Evolutionary conservation across 1,284 basidiomycete species (phyloP).

Genomic region (Papiliotrema flavescens): DNA sequence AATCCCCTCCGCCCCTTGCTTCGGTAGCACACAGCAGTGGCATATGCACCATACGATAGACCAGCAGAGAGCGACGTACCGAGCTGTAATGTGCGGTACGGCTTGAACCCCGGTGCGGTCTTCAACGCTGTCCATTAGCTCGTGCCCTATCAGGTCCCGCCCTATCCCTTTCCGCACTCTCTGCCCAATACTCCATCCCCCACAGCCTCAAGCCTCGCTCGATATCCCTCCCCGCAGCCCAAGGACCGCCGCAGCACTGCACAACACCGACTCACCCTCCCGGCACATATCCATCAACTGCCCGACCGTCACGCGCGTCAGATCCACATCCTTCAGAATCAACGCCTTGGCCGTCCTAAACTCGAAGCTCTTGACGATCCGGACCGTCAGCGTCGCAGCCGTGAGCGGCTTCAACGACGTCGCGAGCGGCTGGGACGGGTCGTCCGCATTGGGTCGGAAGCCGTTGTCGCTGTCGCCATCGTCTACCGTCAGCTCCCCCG

Average conservation of each 20-base stretch:
- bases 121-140: conserved; percentile 61
- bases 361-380: conserved; percentile 92
- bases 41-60: not conserved
- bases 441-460: conserved; percentile 2
- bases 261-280: conserved; percentile 48
- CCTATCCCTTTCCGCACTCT: not conserved
- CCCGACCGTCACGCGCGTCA: conserved; percentile 71
- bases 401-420: conserved; percentile 31
- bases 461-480: no score
- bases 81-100: conserved; percentile 67
- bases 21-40: not conserved
- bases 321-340: conserved; percentile 76
- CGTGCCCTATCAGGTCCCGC: not conserved
- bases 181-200: not conserved
- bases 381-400: conserved; percentile 53
- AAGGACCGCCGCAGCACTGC: not conserved
- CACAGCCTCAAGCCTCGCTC: not conserved
- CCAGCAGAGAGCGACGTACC: conserved; percentile 52
- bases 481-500: no score
- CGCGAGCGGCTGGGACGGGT: conserved; percentile 24
- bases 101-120: conserved; percentile 75
- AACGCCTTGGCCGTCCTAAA: conserved; percentile 86
- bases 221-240: no score
- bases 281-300: conserved; percentile 68
- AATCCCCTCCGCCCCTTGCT: not conserved